Base-by-base conservation (phyloP, 306 rosid species). In the Cajanus cajan region DNA sequence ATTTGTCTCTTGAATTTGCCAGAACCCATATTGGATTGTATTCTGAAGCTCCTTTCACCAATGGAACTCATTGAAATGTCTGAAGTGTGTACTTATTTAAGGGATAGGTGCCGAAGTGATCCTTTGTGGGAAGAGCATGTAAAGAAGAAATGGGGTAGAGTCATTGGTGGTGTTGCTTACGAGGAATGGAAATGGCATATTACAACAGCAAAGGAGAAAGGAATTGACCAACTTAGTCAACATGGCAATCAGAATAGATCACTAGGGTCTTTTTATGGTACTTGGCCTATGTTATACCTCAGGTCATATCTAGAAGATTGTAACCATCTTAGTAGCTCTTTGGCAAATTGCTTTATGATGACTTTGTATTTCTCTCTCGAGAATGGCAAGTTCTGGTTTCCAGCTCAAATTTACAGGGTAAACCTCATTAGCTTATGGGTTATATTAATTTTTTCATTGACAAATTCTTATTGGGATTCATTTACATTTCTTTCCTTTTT, bases 401-500 rank as follows among this genome's bases (percentile, higher is more conserved):
- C 97, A n/a, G 92, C 86, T 71, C 95, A 93, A 85, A 82, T 90
- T 54, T 90, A 81, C 71, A 88, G 85, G 96, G 91, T 81, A 73
- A 66, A 31, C 7, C 31, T 58, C 13, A 48, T 25, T 52, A 24
- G 12, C 33, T 70, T 5, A 5, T 64, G 37, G 5, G 2, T 50
- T 47, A 14, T 50, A 8, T 13, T 57, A n/a, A n/a, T 14, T 21
- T 57, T 37, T 18, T 37, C 13, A n/a, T 37, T 10, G 4, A 34
- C 1, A 36, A 5, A 12, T 51, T 40, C 0, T 61, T 7, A 21
- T 4, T 41, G 68, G 13, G 37, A 63, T 41, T 64, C 19, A n/a
- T 65, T 55, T 9, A 13, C 50, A 3, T 7, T 57, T 9, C 10
- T 43, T n/a, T n/a, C n/a, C n/a, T n/a, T n/a, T n/a, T 21, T 28